These are phyloP conservation scores for Schwanniomyces vanrijiae DNA, from an alignment of 805 yeast genomes.

Conservation along the genomic window DNA sequence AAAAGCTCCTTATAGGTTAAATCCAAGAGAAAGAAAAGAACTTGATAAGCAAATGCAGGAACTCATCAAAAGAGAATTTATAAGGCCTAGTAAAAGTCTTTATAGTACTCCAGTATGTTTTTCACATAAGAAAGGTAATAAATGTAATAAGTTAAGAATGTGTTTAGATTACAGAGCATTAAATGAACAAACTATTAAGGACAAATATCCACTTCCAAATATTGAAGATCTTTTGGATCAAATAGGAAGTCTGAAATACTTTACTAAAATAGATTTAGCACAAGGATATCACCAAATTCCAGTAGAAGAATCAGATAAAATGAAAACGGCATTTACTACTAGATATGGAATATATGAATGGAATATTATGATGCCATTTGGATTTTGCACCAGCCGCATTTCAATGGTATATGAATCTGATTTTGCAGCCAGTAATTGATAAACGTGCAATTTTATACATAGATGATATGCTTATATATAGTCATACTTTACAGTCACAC, in stretches of 20 bases:
- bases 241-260: conserved; percentile 7
- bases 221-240: conserved; percentile 10
- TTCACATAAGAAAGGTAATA: neutral
- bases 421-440: neutral
- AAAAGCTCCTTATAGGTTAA: neutral
- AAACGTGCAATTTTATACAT: neutral
- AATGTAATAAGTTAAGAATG: conserved; percentile 5
- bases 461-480: neutral
- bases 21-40: neutral
- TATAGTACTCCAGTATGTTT: neutral
- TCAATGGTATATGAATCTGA: conserved; percentile 9
- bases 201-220: conserved; percentile 15
- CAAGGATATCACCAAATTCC: conserved; percentile 15
- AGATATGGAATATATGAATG: conserved; percentile 17
- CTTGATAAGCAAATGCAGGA: neutral
- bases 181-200: conserved; percentile 11
- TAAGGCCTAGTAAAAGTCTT: neutral
- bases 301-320: conserved; percentile 4
- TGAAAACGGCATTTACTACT: conserved; percentile 20
- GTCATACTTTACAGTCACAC: neutral
- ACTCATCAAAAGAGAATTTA: neutral
- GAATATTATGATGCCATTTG: conserved; percentile 26
- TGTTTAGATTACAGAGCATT: conserved; percentile 14
- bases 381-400: conserved; percentile 20
- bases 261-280: conserved; percentile 14